These are phyloP conservation scores for Paramecium caudatum DNA, from an alignment of 73 alveolate genomes.

Conservation along the genomic window DNA sequence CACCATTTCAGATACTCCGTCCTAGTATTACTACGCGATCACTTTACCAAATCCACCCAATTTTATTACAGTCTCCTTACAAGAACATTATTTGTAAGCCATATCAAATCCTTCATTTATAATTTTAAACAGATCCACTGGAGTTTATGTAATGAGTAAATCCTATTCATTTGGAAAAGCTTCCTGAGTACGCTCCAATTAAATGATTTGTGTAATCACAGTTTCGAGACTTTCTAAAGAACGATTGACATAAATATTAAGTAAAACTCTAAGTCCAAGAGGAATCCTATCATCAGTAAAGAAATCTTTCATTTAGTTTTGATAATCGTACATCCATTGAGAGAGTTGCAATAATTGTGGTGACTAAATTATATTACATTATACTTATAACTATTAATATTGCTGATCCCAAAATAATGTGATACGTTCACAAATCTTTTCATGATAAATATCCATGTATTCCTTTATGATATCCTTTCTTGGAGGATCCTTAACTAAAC, in stretches of 20 bases:
- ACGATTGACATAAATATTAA: slow-evolving; percentile 60
- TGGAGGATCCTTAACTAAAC: slow-evolving; percentile 66
- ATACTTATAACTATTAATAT: neutral
- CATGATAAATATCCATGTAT: slow-evolving; percentile 68
- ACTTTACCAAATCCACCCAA: slow-evolving; percentile 48
- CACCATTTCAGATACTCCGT: slow-evolving; percentile 1
- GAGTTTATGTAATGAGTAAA: slow-evolving; percentile 20
- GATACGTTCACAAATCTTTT: slow-evolving; percentile 40
- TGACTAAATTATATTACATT: neutral
- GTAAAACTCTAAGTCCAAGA: slow-evolving; percentile 34
- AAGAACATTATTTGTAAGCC: slow-evolving; percentile 45
- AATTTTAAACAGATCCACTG: slow-evolving; percentile 72
- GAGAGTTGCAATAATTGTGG: slow-evolving; percentile 15
- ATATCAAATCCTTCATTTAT: slow-evolving; percentile 72
- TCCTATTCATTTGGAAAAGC: slow-evolving; percentile 50
- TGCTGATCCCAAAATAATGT: slow-evolving; percentile 63
- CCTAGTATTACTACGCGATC: neutral
- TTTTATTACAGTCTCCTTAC: slow-evolving; percentile 37
- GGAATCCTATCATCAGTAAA: slow-evolving; percentile 69
- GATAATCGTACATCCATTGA: slow-evolving; percentile 61
- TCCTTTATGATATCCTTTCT: slow-evolving; percentile 72
- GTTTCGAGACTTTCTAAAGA: slow-evolving; percentile 65
- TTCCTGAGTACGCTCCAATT: slow-evolving; percentile 47
- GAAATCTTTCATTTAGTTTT: slow-evolving; percentile 51
- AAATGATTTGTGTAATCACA: slow-evolving; percentile 44